Base-by-base conservation (phyloP, 805 yeast species). In the Ogataea wickerhamii region DNA sequence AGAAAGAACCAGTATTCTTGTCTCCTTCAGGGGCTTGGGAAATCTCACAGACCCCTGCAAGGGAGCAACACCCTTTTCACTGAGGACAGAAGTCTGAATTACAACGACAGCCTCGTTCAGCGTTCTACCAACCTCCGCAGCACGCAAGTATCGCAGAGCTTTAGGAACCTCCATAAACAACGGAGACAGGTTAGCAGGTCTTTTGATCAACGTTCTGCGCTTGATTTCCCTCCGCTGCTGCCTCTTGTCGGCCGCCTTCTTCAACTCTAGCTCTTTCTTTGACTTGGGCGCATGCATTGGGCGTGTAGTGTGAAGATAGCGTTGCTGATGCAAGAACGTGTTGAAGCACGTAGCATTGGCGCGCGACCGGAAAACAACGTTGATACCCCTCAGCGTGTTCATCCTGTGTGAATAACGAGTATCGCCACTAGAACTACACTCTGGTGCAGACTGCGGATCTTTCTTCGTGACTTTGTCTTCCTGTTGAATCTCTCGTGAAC, bases 61-160 rank as follows among this genome's bases (percentile, higher is more conserved):
- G 18, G 87, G 84, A 24, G 80, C 78, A 17, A 84, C 80, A 49
- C 96, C 96, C 55, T 76, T 79, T 43, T 82, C 91, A 16, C 82
- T 77, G 8, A 81, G 73, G 21, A 88, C 69, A 13, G 76, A 67
- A 13, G 86, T 72, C 37, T 82, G 76, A 38, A 85, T 61, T 13
- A 84, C 68, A 28, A 91, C 68, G 18, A 89, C 81, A 17, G 91
- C 79, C 50, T 80, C 78, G n/a, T 73, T 64, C 4, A 72, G 66
- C 2, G 91, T 78, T 55, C 84, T 78, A 4, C 98, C 98, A 4
- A 88, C 94, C 61, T 88, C 96, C 4, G 88, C 78, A 0, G 98
- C 96, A 46, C 96, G 72, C 40, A 91, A 58, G 55, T 80, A 88
- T 51, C 84, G 73, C 60, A 87, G 61, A 1, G 97, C 96, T 21